A percentile compares a stretch with the other conserved stretches of the same genome.
Evolutionary conservation across 1,284 basidiomycete genomes (phyloP).

Genomic region (Spongiforma sp.): DNA sequence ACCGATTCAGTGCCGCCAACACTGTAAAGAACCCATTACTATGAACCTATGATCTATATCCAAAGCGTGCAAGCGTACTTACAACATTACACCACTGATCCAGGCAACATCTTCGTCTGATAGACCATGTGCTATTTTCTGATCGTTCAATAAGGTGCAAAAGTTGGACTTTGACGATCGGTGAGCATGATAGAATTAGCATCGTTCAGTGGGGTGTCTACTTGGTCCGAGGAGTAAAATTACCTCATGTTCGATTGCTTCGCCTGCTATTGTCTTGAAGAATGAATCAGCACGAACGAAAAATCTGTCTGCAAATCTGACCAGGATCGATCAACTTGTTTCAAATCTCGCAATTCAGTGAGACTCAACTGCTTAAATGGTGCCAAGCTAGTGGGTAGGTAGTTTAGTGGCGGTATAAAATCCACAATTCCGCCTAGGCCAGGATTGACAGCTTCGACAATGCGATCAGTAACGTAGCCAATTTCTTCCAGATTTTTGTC

Average conservation of each 20-base stretch:
- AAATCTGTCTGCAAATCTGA: constrained; percentile 12
- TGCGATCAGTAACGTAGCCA: constrained; percentile 8
- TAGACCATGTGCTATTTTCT: no score
- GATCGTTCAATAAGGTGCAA: no score
- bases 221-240: no score
- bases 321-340: not conserved
- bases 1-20: constrained; percentile 13
- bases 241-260: constrained; percentile 9
- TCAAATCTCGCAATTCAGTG: no score
- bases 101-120: constrained; percentile 17
- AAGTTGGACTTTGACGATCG: constrained; percentile 11
- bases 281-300: constrained; percentile 9
- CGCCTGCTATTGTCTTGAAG: constrained; percentile 7
- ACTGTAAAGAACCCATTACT: not conserved
- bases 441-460: constrained; percentile 6
- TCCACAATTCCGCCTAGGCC: constrained; percentile 12
- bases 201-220: no score
- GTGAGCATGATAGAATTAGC: not conserved
- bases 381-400: constrained; percentile 9
- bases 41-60: no score
- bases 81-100: constrained; percentile 12
- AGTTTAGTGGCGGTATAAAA: constrained; percentile 8
- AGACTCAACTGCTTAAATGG: constrained; percentile 13
- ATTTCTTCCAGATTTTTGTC: no score
- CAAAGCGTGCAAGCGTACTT: not conserved